These are phyloP conservation scores for Sporothrix luriei DNA, from an alignment of 2,329 filamentous ascomycete species.

Conservation along the genomic window DNA sequence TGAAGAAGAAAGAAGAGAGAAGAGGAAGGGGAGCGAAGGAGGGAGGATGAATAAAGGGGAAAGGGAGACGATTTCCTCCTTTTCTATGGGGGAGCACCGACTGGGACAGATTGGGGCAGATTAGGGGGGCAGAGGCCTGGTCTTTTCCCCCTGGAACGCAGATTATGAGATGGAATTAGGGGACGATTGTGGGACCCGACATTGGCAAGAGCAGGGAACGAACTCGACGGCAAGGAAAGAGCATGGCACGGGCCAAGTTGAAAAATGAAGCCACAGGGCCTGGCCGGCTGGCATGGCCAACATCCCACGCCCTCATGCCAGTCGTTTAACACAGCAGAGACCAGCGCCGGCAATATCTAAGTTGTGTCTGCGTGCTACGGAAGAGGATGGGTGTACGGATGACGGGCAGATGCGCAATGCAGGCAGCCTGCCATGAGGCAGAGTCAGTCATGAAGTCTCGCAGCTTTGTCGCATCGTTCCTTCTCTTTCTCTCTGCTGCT, in stretches of 20 bases:
- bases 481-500: slow-evolving; percentile 1
- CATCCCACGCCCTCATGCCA: slow-evolving; percentile 7
- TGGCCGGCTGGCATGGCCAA: slow-evolving; percentile 7
- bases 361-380: background rate
- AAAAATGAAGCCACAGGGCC: slow-evolving; percentile 2
- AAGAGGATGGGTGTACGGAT: background rate
- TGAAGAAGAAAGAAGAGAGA: slow-evolving; percentile 10
- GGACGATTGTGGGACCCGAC: slow-evolving; percentile 19
- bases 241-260: background rate
- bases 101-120: background rate
- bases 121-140: slow-evolving; percentile 15
- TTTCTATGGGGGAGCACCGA: slow-evolving; percentile 10
- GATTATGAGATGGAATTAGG: slow-evolving; percentile 22
- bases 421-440: slow-evolving; percentile 4
- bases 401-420: background rate
- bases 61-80: slow-evolving; percentile 9
- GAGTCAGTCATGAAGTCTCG: background rate
- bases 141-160: slow-evolving; percentile 14
- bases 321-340: background rate
- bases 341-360: slow-evolving; percentile 9
- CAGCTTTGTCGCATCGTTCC: background rate
- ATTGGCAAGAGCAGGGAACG: slow-evolving; percentile 24
- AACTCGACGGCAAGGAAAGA: background rate
- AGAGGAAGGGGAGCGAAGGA: background rate
- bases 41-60: background rate